Conservation (phyloP, 2,329 filamentous ascomycete species). For the Fonsecaea pedrosoi region DNA sequence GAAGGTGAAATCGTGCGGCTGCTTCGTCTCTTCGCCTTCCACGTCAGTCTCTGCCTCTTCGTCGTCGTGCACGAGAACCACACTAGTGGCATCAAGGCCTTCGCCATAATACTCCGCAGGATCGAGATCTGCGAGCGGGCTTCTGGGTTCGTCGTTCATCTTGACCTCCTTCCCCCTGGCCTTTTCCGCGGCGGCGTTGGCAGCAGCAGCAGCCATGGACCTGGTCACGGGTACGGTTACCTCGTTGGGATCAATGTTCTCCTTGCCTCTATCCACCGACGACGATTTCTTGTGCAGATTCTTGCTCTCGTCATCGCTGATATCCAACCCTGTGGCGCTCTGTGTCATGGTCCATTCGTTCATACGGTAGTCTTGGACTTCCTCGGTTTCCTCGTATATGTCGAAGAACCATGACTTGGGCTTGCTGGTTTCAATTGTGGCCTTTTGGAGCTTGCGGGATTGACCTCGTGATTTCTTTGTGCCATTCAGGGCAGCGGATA, state of each 20-base stretch:
- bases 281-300: conserved; percentile 32
- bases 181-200: conserved; percentile 37
- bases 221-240: conserved; percentile 65
- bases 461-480: conserved; percentile 50
- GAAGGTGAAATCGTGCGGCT: conserved; percentile 33
- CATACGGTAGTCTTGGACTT: conserved; percentile 89
- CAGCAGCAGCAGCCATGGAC: conserved; percentile 47
- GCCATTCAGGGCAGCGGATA: conserved; percentile 81
- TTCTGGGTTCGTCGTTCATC: conserved; percentile 68
- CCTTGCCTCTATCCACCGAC: conserved; percentile 75
- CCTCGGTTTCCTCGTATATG: conserved; percentile 89
- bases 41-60: conserved; percentile 41
- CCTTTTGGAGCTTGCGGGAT: conserved; percentile 37
- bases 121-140: conserved; percentile 71
- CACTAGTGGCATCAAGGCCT: conserved; percentile 67
- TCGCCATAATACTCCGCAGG: conserved; percentile 71
- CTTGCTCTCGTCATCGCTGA: conserved; percentile 80
- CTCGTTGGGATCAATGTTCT: conserved; percentile 80
- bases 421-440: conserved; percentile 63
- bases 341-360: conserved; percentile 71
- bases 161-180: conserved; percentile 38
- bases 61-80: conserved; percentile 68
- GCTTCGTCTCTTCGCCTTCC: conserved; percentile 47
- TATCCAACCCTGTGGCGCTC: conserved; percentile 79
- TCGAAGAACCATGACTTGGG: conserved; percentile 81